A percentile compares a stretch with the other conserved stretches of the same genome.
These are phyloP conservation scores for Fusarium veterinarium DNA, from an alignment of 2,329 filamentous ascomycete genomes.

Conservation along the genomic window DNA sequence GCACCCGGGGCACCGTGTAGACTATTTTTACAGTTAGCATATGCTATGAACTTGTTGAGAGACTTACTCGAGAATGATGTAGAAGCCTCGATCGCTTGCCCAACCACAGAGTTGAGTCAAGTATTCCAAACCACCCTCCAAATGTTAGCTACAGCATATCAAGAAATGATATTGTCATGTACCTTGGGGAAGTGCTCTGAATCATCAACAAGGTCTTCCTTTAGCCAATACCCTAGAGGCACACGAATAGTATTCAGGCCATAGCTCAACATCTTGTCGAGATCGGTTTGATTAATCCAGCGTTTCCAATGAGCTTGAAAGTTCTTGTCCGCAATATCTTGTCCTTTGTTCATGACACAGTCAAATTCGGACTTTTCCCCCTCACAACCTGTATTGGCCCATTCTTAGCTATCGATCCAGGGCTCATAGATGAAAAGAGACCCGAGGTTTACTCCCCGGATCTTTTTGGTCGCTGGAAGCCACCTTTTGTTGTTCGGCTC, in stretches of 20 bases:
- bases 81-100: slow-evolving; percentile 61
- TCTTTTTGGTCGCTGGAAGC: slow-evolving; percentile 49
- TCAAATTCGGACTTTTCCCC: slow-evolving; percentile 63
- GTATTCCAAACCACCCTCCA: slow-evolving; percentile 56
- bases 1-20: slow-evolving; percentile 64
- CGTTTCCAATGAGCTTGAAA: slow-evolving; percentile 63
- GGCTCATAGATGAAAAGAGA: slow-evolving; percentile 64
- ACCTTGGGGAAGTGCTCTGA: slow-evolving; percentile 62
- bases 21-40: slow-evolving; percentile 8
- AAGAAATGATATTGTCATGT: not conserved
- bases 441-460: slow-evolving; percentile 67
- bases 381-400: slow-evolving; percentile 61
- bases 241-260: slow-evolving; percentile 66
- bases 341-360: slow-evolving; percentile 61
- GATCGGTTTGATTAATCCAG: slow-evolving; percentile 62
- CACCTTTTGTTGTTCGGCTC: slow-evolving; percentile 17
- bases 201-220: slow-evolving; percentile 60
- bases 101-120: slow-evolving; percentile 59
- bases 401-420: slow-evolving; percentile 61
- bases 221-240: slow-evolving; percentile 67
- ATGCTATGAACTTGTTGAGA: accelerated
- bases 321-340: slow-evolving; percentile 57
- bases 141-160: not conserved
- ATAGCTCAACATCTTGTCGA: slow-evolving; percentile 60
- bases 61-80: slow-evolving; percentile 61